A percentile compares a stretch with the other conserved stretches of the same genome.
These are phyloP conservation scores for Mucor lusitanicus DNA, from an alignment of 371 early-diverging fungal genomes.

Conservation along the genomic window DNA sequence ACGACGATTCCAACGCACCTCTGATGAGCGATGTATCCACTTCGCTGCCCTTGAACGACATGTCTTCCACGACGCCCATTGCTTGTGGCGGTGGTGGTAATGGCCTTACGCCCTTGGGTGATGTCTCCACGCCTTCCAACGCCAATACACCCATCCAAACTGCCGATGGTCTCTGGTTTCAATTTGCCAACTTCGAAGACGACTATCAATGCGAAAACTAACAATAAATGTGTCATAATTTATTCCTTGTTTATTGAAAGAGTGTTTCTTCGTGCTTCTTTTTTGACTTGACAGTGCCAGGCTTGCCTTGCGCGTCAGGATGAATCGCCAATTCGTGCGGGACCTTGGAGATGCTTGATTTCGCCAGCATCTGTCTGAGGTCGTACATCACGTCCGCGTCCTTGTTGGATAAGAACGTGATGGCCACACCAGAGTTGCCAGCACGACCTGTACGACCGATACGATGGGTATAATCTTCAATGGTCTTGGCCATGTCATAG, in stretches of 20 bases:
- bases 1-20: conserved; percentile 13
- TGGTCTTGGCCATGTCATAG: conserved; percentile 96
- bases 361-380: conserved; percentile 83
- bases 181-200: conserved; percentile 47
- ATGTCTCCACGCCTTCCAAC: neutral
- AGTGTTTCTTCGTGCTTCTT: conserved; percentile 68
- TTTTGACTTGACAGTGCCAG: conserved; percentile 56
- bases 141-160: conserved; percentile 13
- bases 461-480: conserved; percentile 97
- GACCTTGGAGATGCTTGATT: conserved; percentile 77
- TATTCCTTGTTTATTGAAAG: conserved; percentile 30
- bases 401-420: conserved; percentile 85
- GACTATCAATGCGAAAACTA: conserved; percentile 29
- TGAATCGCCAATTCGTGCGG: conserved; percentile 89
- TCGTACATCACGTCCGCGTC: conserved; percentile 91
- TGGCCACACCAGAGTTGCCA: conserved; percentile 91
- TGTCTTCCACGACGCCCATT: neutral
- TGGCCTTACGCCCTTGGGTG: neutral
- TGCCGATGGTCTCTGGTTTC: conserved; percentile 34
- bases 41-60: conserved; percentile 4
- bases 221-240: neutral
- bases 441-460: conserved; percentile 98
- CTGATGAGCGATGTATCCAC: neutral
- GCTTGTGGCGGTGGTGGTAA: neutral
- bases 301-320: conserved; percentile 80